Base-by-base conservation (phyloP, 2,329 filamentous ascomycete species). In the Trichophyton benhamiae region DNA sequence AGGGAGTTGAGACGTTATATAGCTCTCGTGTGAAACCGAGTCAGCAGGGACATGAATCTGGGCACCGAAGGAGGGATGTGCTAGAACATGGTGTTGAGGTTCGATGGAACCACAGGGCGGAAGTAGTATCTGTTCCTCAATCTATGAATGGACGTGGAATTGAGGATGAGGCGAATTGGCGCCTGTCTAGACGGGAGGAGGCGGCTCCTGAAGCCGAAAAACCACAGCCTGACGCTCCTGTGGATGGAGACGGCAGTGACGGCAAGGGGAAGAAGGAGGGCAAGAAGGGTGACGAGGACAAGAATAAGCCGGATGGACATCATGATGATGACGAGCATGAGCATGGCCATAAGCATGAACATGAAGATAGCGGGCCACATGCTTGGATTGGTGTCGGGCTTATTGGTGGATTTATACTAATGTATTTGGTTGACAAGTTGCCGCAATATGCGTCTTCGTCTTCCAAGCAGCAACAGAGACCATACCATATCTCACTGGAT, bases 391-490 rank as follows among this genome's bases (percentile, higher is more conserved):
- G 94, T 3, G 80, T 97, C 60, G 89, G 91, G 1, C 79, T 99
- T 59, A 84, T 95, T 61, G 78, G 89, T 15, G 94, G 94, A 11
- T 99, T 97, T 74, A 85, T 96, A 62, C 82, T 96, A 66, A 99
- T 99, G 94, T 97, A 96, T 71, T 82, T 99, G 22, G 87, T 99
- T 69, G 92, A 99, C 74, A 86, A 89, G 59, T 76, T 95, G 7
- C 90, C 91, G 6, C 84, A 85, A 46, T 87, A 91, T 71, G 84
- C 86, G 4, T 82, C 82, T 0, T 81, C 88, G 20, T 80, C 81
- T 46, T 77, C 88, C 42, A 85, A 86, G 68, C 77, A 82, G 20
- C 80, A 82, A 42, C 85, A 87, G 13, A 80, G 85, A 59, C 88
- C 87, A 15, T 85, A 91, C 65, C 90, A 96, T 70, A 94, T 97